Evolutionary conservation across 164 flowering plant genomes (phyloP).

Genomic region (Sextonia rubra): DNA sequence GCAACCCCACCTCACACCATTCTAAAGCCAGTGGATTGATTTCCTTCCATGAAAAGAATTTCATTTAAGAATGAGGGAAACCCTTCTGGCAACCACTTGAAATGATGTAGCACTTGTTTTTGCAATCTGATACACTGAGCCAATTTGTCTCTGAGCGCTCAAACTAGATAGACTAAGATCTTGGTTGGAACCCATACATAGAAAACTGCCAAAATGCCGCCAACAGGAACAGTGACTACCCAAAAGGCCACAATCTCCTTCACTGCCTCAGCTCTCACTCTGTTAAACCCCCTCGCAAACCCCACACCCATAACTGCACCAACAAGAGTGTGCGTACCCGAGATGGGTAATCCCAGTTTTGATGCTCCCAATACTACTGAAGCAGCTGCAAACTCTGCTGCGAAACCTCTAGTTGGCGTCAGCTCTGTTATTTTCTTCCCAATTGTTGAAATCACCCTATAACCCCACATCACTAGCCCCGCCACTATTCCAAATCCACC

Average conservation of each 20-base stretch:
- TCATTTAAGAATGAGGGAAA: neutral
- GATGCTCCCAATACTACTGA: conserved; percentile 92
- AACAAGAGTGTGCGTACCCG: conserved; percentile 95
- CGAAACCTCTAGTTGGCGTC: conserved; percentile 95
- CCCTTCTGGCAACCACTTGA: neutral
- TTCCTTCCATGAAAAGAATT: neutral
- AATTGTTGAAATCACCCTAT: conserved; percentile 92
- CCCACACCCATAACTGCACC: conserved; percentile 99
- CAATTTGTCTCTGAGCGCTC: conserved; percentile 13
- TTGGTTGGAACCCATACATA: conserved; percentile 80
- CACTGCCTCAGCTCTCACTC: conserved; percentile 91
- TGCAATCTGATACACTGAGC: neutral
- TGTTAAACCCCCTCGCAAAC: conserved; percentile 91
- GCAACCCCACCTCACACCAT: neutral
- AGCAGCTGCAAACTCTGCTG: conserved; percentile 99
- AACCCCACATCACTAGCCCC: conserved; percentile 93
- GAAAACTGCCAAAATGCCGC: conserved; percentile 64
- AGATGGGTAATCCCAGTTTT: conserved; percentile 90
- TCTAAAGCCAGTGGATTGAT: neutral
- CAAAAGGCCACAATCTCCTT: conserved; percentile 87
- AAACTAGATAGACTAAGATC: conserved; percentile 49
- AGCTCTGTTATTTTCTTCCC: conserved; percentile 98
- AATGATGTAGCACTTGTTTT: neutral
- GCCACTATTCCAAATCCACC: conserved; percentile 99
- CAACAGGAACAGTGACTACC: conserved; percentile 88